Evolutionary conservation across 2,329 filamentous ascomycete genomes (phyloP), one percentile per base, ranked within the genome.

Genomic region (Penicillium sclerotiorum): DNA sequence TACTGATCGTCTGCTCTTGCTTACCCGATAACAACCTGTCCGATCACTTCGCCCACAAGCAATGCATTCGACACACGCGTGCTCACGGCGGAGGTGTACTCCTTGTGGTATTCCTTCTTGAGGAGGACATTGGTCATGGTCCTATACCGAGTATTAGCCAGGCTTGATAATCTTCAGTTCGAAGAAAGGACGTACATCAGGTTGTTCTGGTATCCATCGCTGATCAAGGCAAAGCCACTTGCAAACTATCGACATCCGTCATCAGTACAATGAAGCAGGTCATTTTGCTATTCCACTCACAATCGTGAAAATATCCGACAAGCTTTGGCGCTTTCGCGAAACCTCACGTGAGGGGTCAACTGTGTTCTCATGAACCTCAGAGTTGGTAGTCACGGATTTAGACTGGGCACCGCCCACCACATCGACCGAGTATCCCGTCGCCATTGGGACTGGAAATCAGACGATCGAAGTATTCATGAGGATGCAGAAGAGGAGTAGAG

Each of bases 161-260:
- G 11, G 13, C 12, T 37, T 28, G 45, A 28, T 15, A 1, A 28
- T 8, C n/a, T 8, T 13, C 25, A 17, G 1, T 35, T 20, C n/a
- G 33, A 12, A n/a, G 3, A 20, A 39, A 25, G 28, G 5, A 38
- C 49, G 44, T 27, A 63, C 61, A 65, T 65, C 18, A 66, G 22
- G 35, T 65, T 66, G 36, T 66, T 66, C 35, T 66, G 63, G 35
- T 65, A 66, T 39, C 64, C 64, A 61, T 66, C 64, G 6, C 61
- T 64, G 44, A 66, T 62, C 28, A 66, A 47, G 22, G 62, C 63
- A 39, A 65, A 64, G 20, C 63, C 63, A n/a, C 58, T 57, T 17
- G 62, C 61, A 23, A 64, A 63, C 63, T 65, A 47, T 1, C 5
- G 2, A 11, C 30, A 33, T 20, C 12, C n/a, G 25, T 32, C 1